Evolutionary conservation across 805 yeast species (phyloP).

Genomic region (Candida sonorensis): DNA sequence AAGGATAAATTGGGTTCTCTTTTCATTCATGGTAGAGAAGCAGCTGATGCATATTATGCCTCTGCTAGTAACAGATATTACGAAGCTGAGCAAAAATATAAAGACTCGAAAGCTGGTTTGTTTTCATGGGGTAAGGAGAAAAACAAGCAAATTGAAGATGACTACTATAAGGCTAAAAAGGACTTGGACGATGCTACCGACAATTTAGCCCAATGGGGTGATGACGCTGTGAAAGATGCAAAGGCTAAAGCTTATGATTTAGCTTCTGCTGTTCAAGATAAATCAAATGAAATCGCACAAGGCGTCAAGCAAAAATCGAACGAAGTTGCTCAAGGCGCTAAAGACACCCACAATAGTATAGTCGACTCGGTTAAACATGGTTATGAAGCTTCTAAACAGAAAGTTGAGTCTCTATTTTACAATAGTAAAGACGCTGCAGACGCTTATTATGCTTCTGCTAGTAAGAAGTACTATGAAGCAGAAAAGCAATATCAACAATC

Average conservation of each 20-base stretch:
- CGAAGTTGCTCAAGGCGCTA: conserved; percentile 8
- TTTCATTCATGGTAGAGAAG: conserved; percentile 14
- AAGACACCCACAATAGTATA: conserved; percentile 8
- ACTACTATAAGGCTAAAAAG: conserved; percentile 29
- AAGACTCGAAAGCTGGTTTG: conserved; percentile 29
- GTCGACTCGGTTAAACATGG: conserved; percentile 6
- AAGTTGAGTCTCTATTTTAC: conserved; percentile 13
- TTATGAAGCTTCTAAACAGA: conserved; percentile 10
- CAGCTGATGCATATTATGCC: conserved; percentile 20
- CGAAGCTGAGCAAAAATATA: conserved; percentile 28
- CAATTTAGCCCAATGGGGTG: conserved; percentile 18
- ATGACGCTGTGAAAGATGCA: conserved; percentile 15
- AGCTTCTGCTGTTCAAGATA: conserved; percentile 2
- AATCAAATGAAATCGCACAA: too few relatives aligned
- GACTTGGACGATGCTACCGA: conserved; percentile 28
- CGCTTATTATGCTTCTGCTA: conserved; percentile 20
- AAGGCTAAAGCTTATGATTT: conserved; percentile 7
- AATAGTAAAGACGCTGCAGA: conserved; percentile 17
- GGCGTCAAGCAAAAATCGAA: conserved; percentile 6
- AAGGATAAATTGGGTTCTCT: conserved; percentile 10
- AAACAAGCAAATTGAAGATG: conserved; percentile 28
- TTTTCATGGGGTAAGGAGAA: conserved; percentile 31
- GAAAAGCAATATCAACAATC: conserved; percentile 26
- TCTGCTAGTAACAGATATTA: conserved; percentile 19
- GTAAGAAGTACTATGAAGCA: conserved; percentile 18